Conservation (phyloP, 2,329 filamentous ascomycete species). For the Orbilia oligospora region DNA sequence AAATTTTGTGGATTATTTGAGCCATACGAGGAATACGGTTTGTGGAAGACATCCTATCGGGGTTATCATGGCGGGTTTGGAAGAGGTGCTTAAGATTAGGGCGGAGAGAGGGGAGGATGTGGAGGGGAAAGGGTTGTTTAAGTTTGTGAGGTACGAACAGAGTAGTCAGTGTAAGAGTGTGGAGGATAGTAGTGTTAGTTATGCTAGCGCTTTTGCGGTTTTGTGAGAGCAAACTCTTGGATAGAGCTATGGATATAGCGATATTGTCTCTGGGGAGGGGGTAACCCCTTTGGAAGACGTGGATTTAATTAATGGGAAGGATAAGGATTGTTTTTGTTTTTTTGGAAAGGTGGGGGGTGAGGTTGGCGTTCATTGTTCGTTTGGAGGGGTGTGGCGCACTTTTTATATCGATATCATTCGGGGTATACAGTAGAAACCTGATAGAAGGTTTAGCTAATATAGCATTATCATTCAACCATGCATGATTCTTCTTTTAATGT, state of each 20-base stretch:
- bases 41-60: slow-evolving; percentile 96
- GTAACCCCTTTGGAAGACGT: background rate
- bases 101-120: slow-evolving; percentile 65
- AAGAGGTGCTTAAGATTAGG: slow-evolving; percentile 71
- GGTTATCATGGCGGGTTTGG: slow-evolving; percentile 88
- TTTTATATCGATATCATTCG: background rate
- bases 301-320: background rate
- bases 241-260: too few relatives aligned
- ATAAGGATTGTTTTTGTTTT: background rate
- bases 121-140: slow-evolving; percentile 72
- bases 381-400: slow-evolving; percentile 1
- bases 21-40: slow-evolving; percentile 86
- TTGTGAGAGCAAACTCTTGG: slow-evolving; percentile 70
- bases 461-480: background rate
- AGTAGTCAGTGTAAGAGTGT: slow-evolving; percentile 80
- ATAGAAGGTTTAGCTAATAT: slow-evolving; percentile 6
- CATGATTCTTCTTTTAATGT: too few relatives aligned
- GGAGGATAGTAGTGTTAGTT: slow-evolving; percentile 89
- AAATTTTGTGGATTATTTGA: slow-evolving; percentile 78
- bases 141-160: slow-evolving; percentile 87
- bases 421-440: background rate
- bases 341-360: too few relatives aligned
- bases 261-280: too few relatives aligned
- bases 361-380: background rate
- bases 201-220: slow-evolving; percentile 90